Base-by-base conservation (phyloP, 2,329 filamentous ascomycete genomes). In the Fusarium proliferatum region DNA sequence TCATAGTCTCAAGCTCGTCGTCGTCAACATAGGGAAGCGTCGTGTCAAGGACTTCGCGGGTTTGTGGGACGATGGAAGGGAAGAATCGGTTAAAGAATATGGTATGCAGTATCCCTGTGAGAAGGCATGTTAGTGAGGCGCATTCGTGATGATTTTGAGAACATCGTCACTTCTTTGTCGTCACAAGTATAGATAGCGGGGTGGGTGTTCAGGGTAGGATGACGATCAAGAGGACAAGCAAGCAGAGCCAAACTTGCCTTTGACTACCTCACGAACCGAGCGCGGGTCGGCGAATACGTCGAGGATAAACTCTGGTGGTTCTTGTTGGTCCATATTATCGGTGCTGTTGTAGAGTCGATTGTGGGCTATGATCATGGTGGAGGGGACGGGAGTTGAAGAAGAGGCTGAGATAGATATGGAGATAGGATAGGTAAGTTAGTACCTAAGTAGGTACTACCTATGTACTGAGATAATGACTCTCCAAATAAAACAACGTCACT, bases 1-100 rank as follows among this genome's bases (percentile, higher is more conserved):
- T 97, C 80, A 98, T 90, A 38, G 94, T 96, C 82, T 97, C 94
- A 73, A 98, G 91, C 82, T 97, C 94, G 74, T 93, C 92, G 80
- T 98, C 94, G 81, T 95, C 91, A 79, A 98, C 93, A 79, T 94
- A 93, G 58, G 96, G 95, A 34, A 98, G 90, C 39, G 94, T 95
- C 70, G 97, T 89, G 83, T 97, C 95, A 75, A 98, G 91, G 72
- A 98, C 91, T 80, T 98, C 95, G 84, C 94, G 92, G 72, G 94
- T 95, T 72, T 90, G 89, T 10, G 96, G 96, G 46, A 90, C 87
- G 77, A 98, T 89, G 66, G 94, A 92, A 64, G 94, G 94, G 87
- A 98, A 98, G 89, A 96, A 97, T 80, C 96, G 93, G 86, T 98
- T 95, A 88, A 98, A 98, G 90, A 98, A 99, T 82, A 98, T 98